A percentile compares a stretch with the other conserved stretches of the same genome.
Evolutionary conservation across 2,329 filamentous ascomycete species (phyloP).

Genomic region (Alternaria brassicicola): DNA sequence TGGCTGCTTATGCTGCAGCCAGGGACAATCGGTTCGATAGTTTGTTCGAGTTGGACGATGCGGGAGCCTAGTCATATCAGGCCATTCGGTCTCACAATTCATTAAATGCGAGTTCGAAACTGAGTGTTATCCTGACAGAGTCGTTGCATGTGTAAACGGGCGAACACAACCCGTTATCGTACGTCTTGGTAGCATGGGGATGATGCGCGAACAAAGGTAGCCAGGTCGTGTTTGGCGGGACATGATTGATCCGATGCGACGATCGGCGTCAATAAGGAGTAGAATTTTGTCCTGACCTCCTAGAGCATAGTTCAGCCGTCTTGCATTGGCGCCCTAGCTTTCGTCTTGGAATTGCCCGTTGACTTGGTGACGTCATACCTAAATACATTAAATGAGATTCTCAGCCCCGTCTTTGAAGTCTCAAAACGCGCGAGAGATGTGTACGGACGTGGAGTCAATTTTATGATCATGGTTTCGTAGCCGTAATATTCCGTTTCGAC

Average conservation of each 20-base stretch:
- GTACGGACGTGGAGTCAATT: background rate
- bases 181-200: background rate
- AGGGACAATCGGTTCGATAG: constrained; percentile 53
- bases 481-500: background rate
- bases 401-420: background rate
- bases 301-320: background rate
- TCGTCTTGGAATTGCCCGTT: background rate
- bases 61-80: background rate
- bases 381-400: background rate
- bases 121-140: background rate
- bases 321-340: background rate
- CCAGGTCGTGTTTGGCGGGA: background rate
- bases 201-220: background rate
- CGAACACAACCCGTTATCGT: background rate
- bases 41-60: constrained; percentile 23
- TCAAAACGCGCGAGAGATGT: background rate
- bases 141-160: background rate
- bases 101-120: background rate
- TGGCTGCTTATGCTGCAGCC: constrained; percentile 46
- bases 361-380: background rate
- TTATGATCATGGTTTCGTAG: background rate
- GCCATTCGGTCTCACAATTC: background rate
- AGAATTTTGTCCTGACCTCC: background rate
- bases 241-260: background rate
- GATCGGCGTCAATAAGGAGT: background rate